phyloP scores from a whole-genome alignment of 2,329 filamentous ascomycete species.

The Penicillium verrucosum region DNA sequence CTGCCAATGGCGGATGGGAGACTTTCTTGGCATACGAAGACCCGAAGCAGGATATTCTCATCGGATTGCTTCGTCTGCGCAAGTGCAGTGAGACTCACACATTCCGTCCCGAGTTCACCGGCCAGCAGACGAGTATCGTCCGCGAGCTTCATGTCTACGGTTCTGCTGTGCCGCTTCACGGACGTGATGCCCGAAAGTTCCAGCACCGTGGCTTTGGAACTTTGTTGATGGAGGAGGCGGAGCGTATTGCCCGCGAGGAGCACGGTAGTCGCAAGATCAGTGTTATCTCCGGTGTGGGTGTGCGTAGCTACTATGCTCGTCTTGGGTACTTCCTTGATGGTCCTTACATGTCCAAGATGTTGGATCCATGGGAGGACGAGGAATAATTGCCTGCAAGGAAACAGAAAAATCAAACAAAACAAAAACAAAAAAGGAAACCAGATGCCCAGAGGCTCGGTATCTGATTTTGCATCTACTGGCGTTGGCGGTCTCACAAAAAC shows the following conservation, averaged over 20 bases:
- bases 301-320: conserved; percentile 90
- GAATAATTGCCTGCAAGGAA: conserved; percentile 19
- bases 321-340: conserved; percentile 93
- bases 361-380: conserved; percentile 43
- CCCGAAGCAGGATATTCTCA: conserved; percentile 95
- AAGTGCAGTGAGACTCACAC: conserved; percentile 92
- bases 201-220: conserved; percentile 98
- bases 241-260: conserved; percentile 89
- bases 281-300: conserved; percentile 96
- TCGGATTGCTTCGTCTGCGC: conserved; percentile 80
- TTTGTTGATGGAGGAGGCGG: conserved; percentile 94
- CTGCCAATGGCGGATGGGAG: conserved; percentile 95
- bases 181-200: conserved; percentile 91
- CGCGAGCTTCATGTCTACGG: conserved; percentile 96
- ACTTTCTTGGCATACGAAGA: conserved; percentile 98
- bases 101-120: conserved; percentile 79
- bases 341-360: conserved; percentile 65
- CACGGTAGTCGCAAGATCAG: conserved; percentile 92
- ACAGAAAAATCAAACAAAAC: not conserved
- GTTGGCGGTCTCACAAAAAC: conserved; percentile 21
- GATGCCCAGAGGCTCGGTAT: not conserved
- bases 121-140: conserved; percentile 86
- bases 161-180: conserved; percentile 94
- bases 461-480: conserved; percentile 20
- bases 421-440: not conserved